Evolutionary conservation across 2,329 filamentous ascomycete species (phyloP), one percentile per base, ranked within the genome.

Genomic region (Thermothelomyces thermophilus): DNA sequence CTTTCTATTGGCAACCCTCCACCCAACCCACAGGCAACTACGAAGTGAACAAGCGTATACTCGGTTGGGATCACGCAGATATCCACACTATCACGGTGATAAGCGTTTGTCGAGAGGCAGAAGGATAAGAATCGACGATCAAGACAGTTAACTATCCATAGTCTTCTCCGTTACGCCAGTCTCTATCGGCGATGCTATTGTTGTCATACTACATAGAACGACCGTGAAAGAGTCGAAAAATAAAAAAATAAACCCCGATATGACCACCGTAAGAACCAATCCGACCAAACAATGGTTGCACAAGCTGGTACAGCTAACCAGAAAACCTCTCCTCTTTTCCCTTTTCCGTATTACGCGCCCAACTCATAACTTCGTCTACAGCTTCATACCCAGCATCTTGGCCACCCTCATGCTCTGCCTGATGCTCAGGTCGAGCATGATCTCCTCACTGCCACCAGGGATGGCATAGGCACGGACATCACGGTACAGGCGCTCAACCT

Each of bases 391-490:
- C 67, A 95, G 74, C 55, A 84, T 83, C 77, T 96, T 84, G 61
- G 90, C 87, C 48, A 98, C 93, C 67, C 82, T 58, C 61, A 68
- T 59, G 49, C 87, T 94, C 66, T 98, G 71, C 52, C 91, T 79
- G 68, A 98, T 95, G 71, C 88, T 95, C 64, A 98, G 70, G 68
- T 98, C 93, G 58, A 97, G 74, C 93, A 98, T 98, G 58, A 98
- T 98, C 78, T 98, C 93, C 73, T 98, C 91, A 58, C 83, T 89
- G 20, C 93, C 93, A 63, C 93, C 93, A 3, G 93, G 93, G 60
- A 98, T 91, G 55, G 93, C 91, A 68, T 98, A 97, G 0, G 93
- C 93, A 60, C 93, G 80, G 14, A 97, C 93, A 68, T 98, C 93
- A 56, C 93, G 80, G 70, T 97, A 97, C 62, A 98, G 72, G 53